A percentile compares a stretch with the other conserved stretches of the same genome.
Conservation (phyloP, 2,329 filamentous ascomycete species). For the Zymoseptoria crescenta region DNA sequence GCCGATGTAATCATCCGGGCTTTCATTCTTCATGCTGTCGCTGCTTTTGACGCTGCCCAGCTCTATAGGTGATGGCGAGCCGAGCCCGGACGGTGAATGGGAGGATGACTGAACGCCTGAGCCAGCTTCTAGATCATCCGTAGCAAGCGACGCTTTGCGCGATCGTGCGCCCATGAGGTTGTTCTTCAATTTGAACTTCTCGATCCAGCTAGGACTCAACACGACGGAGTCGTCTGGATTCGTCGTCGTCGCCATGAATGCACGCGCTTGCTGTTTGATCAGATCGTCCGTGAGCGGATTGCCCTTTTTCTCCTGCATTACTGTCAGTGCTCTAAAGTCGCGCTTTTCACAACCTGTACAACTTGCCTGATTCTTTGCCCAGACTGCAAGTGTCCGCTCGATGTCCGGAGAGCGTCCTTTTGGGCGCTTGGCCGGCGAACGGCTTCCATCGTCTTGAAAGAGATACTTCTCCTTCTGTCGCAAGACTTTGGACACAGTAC, state of each 20-base stretch:
- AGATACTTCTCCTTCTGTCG: conserved; percentile 93
- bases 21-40: conserved; percentile 57
- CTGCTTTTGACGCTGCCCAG: conserved; percentile 55
- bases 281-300: conserved; percentile 67
- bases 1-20: conserved; percentile 51
- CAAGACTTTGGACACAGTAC: conserved; percentile 97
- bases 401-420: conserved; percentile 88
- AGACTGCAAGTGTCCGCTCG: conserved; percentile 81
- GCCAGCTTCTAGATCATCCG: conserved; percentile 63
- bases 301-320: conserved; percentile 60
- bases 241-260: conserved; percentile 60
- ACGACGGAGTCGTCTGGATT: conserved; percentile 65
- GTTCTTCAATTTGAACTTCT: conserved; percentile 93
- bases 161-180: conserved; percentile 49
- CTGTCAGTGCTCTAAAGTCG: background rate
- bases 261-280: conserved; percentile 74
- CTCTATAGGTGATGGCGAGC: conserved; percentile 63
- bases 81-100: conserved; percentile 55
- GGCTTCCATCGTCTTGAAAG: conserved; percentile 67
- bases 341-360: background rate
- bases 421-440: conserved; percentile 69
- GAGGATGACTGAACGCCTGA: conserved; percentile 49
- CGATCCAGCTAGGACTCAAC: conserved; percentile 72
- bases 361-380: conserved; percentile 59
- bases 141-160: conserved; percentile 46